phyloP scores from a whole-genome alignment of 225 moss, liverwort and hornwort genomes.

The Rhytidiadelphus loreus region DNA sequence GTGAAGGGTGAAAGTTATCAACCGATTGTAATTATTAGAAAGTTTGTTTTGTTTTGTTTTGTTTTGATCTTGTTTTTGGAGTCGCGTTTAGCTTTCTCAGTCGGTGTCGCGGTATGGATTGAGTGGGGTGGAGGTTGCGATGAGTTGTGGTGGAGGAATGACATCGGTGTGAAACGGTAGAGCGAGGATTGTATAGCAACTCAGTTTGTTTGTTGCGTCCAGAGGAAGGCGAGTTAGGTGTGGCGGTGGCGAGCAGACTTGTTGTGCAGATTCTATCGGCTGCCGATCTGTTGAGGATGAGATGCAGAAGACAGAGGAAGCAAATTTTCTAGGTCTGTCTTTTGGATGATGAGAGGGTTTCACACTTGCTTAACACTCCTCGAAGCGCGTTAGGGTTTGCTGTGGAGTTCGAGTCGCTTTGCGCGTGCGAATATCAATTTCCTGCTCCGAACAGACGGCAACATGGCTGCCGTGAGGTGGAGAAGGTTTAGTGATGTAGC shows the following conservation, averaged over 20 bases:
- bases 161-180: background rate
- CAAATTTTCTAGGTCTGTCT: background rate
- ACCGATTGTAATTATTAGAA: background rate
- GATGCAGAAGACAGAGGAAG: background rate
- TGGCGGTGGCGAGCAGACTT: background rate
- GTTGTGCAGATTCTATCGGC: background rate
- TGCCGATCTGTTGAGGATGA: background rate
- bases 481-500: constrained; percentile 55
- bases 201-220: background rate
- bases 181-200: background rate
- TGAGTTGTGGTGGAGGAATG: background rate
- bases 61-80: background rate
- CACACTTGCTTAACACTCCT: background rate
- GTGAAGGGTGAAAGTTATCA: background rate
- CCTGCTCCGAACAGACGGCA: background rate
- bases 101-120: background rate
- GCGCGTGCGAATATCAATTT: background rate
- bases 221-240: background rate
- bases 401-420: background rate
- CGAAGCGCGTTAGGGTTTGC: constrained; percentile 16
- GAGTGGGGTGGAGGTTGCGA: background rate
- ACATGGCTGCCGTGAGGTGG: constrained; percentile 71
- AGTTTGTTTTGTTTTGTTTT: background rate
- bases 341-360: constrained; percentile 1
- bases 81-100: background rate